Conservation (phyloP, 352 stramenopile genomes). For the Pythium apleroticum region DNA sequence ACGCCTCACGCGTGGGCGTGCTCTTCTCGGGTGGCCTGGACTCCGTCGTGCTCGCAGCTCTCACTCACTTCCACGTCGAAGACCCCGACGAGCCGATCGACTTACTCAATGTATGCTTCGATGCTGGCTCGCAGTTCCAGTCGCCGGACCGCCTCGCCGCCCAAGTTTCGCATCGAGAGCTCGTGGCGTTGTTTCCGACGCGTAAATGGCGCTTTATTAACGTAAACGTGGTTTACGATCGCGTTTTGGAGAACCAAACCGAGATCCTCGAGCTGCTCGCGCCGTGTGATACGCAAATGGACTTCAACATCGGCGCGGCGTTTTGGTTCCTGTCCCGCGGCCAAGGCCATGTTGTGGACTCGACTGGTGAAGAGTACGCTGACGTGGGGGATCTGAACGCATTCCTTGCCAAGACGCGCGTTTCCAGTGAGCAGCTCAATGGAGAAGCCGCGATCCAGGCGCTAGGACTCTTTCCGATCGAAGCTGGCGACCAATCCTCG, state of each 20-base stretch:
- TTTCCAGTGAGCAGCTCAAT: slow-evolving; percentile 23
- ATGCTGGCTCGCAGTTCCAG: slow-evolving; percentile 46
- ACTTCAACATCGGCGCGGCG: slow-evolving; percentile 96
- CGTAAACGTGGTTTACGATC: slow-evolving; percentile 75
- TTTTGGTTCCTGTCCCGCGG: slow-evolving; percentile 94
- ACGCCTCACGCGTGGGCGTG: slow-evolving; percentile 64
- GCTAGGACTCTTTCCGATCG: slow-evolving; percentile 31
- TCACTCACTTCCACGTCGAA: slow-evolving; percentile 77
- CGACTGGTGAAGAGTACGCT: too few species aligned
- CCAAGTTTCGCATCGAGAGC: slow-evolving; percentile 73
- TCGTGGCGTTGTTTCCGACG: slow-evolving; percentile 81
- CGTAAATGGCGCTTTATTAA: slow-evolving; percentile 85
- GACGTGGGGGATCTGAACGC: slow-evolving; percentile 36
- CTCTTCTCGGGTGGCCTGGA: slow-evolving; percentile 97
- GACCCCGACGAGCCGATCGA: slow-evolving; percentile 75
- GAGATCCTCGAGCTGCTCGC: slow-evolving; percentile 79
- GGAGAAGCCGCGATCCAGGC: slow-evolving; percentile 30
- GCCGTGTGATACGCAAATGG: slow-evolving; percentile 93
- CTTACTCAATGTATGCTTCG: slow-evolving; percentile 96
- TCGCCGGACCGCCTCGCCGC: slow-evolving; percentile 93
- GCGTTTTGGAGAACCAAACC: slow-evolving; percentile 65
- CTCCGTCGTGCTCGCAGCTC: slow-evolving; percentile 93
- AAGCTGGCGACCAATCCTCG: background rate
- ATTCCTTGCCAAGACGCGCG: slow-evolving; percentile 33
- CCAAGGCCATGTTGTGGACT: slow-evolving; percentile 24